These are phyloP conservation scores for Dianthus caryophyllus DNA, from an alignment of 148 eudicot genomes.

Conservation along the genomic window DNA sequence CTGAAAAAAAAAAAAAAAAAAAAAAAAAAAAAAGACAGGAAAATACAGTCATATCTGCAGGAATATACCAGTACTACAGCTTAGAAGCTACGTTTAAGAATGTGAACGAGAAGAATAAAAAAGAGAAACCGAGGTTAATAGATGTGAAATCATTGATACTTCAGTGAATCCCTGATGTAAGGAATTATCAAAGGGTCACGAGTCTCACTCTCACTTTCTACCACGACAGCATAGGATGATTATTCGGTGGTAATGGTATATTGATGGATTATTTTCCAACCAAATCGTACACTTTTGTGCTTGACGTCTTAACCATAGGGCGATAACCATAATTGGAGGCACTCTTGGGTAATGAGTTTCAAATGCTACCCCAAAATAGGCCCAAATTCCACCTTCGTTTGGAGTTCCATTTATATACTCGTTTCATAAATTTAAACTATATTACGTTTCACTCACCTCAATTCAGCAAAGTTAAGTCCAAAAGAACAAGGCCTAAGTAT, in stretches of 20 bases:
- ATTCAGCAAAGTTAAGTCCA: no score
- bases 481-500: no score
- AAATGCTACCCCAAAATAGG: no score
- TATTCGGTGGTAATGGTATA: neutral
- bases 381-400: no score
- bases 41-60: neutral
- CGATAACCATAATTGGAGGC: no score
- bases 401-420: no score
- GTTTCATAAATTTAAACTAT: no score
- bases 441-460: no score
- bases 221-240: neutral
- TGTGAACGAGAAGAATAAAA: neutral
- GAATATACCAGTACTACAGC: neutral
- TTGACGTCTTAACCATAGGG: no score
- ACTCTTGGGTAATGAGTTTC: no score
- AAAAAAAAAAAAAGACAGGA: no score
- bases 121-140: neutral
- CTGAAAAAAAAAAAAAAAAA: constrained; percentile 21
- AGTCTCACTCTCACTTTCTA: neutral
- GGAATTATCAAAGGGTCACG: neutral
- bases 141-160: neutral
- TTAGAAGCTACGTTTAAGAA: neutral
- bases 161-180: neutral
- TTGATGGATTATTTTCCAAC: neutral
- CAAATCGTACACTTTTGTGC: no score